phyloP scores from a whole-genome alignment of 2,329 filamentous ascomycete species.

The Sporothrix inflata region DNA sequence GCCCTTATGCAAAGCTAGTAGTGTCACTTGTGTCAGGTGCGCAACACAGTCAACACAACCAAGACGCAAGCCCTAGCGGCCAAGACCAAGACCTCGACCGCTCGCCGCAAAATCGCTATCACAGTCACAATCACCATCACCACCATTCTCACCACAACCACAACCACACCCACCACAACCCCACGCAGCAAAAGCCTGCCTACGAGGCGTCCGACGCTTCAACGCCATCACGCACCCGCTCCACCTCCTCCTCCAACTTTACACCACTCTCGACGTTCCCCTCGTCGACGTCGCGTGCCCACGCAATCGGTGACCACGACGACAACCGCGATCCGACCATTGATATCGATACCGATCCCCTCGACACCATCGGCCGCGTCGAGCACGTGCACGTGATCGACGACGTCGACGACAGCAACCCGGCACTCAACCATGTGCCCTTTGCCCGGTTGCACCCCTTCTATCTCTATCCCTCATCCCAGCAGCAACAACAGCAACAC shows the following conservation, averaged over 20 bases:
- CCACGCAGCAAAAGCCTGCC: background rate
- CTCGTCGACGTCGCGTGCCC: slow-evolving; percentile 27
- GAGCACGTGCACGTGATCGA: slow-evolving; percentile 17
- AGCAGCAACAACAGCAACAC: background rate
- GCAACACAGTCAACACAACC: background rate
- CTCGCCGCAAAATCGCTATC: slow-evolving; percentile 21
- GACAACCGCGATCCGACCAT: background rate
- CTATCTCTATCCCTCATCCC: background rate
- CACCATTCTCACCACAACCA: background rate
- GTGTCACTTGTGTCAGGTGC: slow-evolving; percentile 10
- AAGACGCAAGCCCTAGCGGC: background rate
- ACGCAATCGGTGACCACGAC: background rate
- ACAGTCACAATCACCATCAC: background rate
- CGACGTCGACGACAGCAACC: background rate
- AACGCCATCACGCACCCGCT: slow-evolving; percentile 26
- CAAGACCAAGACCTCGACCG: background rate
- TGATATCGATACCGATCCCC: background rate
- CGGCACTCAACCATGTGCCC: slow-evolving; percentile 2
- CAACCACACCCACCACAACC: background rate
- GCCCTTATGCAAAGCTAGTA: slow-evolving; percentile 21
- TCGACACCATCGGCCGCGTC: background rate
- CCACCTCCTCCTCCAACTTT: slow-evolving; percentile 28
- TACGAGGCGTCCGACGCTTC: slow-evolving; percentile 28
- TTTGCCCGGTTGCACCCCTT: slow-evolving; percentile 18
- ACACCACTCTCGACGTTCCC: slow-evolving; percentile 29